Evolutionary conservation across 139 green algal species (phyloP), one percentile per base, ranked within the genome.

Genomic region (Diplosphaera chodatii): DNA sequence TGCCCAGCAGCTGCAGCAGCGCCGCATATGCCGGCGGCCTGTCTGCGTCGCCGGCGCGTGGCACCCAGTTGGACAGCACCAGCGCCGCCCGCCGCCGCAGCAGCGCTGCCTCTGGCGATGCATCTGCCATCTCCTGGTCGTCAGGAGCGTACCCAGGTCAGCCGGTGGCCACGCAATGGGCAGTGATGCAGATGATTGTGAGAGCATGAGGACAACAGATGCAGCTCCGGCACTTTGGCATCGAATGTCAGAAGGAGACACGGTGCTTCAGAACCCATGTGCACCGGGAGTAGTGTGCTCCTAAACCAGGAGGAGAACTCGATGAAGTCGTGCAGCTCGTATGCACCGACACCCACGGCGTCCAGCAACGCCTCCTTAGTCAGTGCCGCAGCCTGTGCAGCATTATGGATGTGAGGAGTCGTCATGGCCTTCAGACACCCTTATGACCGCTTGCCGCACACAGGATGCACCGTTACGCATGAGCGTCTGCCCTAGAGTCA

Each of bases 291-390:
- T 31, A 88, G 78, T 20, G 66, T 67, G 48, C 25, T 72, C 28
- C 41, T 22, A 21, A 88, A 71, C 87, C 81, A 91, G 10, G 76
- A 41, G 5, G 72, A 32, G 33, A 87, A 95, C 68, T 96, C 88
- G 0, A 97, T 29, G 65, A 77, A 87, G 69, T 97, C 90, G 40
- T 93, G 74, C 56, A 97, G 82, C 64, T 94, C 89, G 67, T 96
- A 94, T 1, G 82, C 78, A 0, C 82, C 87, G 3, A 88, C 64
- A 0, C 85, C 85, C 34, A 89, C 83, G 23, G 93, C 88, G 48
- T 87, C 80, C 72, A 97, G 96, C 22, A 85, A 76, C 1, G 90
- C 93, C 65, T 97, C 93, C 77, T 96, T 96, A 40, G 75, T 55
- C 27, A 95, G 76, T 41, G 90, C 69, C 29, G 78, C 55, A 2